Evolutionary conservation across 1,139 yeast species (phyloP).

Genomic region (Taphrina pruni): DNA sequence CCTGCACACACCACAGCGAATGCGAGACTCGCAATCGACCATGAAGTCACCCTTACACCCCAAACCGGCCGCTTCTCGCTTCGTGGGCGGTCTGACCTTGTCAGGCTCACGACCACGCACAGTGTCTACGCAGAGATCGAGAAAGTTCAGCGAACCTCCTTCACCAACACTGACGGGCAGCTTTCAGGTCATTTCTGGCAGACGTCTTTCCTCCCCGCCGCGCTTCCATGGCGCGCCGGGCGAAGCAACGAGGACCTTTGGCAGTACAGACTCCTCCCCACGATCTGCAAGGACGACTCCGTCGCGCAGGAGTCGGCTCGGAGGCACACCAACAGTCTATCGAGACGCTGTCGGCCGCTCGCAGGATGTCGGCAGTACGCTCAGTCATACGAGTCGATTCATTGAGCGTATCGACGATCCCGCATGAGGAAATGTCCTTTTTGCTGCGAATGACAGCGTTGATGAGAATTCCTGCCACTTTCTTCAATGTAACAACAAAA

Average conservation of each 20-base stretch:
- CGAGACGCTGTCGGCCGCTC: slow-evolving; percentile 26
- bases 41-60: slow-evolving; percentile 1
- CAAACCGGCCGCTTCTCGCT: slow-evolving; percentile 5
- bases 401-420: slow-evolving; percentile 22
- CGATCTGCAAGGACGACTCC: slow-evolving; percentile 22
- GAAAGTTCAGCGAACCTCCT: slow-evolving; percentile 13
- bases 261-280: slow-evolving; percentile 9
- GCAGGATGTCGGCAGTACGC: slow-evolving; percentile 20
- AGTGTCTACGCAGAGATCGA: slow-evolving; percentile 8
- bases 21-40: slow-evolving; percentile 11
- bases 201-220: slow-evolving; percentile 22
- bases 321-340: slow-evolving; percentile 3
- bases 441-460: no score
- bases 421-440: not conserved
- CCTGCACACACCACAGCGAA: slow-evolving; percentile 21
- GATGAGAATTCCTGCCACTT: not conserved
- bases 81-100: not conserved
- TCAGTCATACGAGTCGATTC: slow-evolving; percentile 24
- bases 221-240: slow-evolving; percentile 1
- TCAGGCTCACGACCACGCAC: slow-evolving; percentile 3
- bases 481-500: not conserved
- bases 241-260: slow-evolving; percentile 8
- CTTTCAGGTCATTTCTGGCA: slow-evolving; percentile 24
- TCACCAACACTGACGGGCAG: slow-evolving; percentile 7
- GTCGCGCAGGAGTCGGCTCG: slow-evolving; percentile 9